Percentiles rank a stretch among this genome's conserved stretches.
Conservation (phyloP, 192 early-diverging fungal genomes). For the Podila horticola region DNA sequence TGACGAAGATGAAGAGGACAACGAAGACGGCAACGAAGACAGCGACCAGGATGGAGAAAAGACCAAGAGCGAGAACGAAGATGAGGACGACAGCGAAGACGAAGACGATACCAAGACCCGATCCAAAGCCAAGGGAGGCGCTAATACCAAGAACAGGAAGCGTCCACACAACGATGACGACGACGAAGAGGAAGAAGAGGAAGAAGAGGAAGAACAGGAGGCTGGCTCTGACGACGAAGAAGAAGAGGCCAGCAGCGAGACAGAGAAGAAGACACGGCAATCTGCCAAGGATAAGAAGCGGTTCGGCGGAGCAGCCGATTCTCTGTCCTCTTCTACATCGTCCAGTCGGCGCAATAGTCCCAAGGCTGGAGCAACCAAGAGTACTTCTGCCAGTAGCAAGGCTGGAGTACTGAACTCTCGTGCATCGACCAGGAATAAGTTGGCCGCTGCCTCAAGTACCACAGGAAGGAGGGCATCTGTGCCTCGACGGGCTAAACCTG, state of each 20-base stretch:
- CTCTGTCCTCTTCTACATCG: background rate
- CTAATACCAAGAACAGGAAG: constrained; percentile 5
- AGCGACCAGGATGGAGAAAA: constrained; percentile 38
- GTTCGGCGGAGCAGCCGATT: background rate
- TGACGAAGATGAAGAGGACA: background rate
- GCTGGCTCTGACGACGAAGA: constrained; percentile 8
- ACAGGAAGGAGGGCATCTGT: background rate
- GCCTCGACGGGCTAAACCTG: background rate
- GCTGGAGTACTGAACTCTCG: background rate
- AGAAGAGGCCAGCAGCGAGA: constrained; percentile 1
- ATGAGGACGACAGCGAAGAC: constrained; percentile 23
- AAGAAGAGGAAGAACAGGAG: constrained; percentile 8
- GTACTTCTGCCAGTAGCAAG: background rate
- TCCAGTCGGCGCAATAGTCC: constrained; percentile 1
- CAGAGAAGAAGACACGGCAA: background rate
- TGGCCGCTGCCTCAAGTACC: background rate
- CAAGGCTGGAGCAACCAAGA: background rate
- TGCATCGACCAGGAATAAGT: background rate
- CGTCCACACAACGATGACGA: background rate
- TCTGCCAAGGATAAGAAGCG: background rate
- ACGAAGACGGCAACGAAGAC: background rate
- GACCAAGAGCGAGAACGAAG: constrained; percentile 40
- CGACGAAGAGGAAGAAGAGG: background rate
- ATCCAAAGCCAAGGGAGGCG: constrained; percentile 8
- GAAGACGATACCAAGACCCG: constrained; percentile 14